Conservation (phyloP, 2,329 filamentous ascomycete genomes). For the Ramularia collo-cygni region DNA sequence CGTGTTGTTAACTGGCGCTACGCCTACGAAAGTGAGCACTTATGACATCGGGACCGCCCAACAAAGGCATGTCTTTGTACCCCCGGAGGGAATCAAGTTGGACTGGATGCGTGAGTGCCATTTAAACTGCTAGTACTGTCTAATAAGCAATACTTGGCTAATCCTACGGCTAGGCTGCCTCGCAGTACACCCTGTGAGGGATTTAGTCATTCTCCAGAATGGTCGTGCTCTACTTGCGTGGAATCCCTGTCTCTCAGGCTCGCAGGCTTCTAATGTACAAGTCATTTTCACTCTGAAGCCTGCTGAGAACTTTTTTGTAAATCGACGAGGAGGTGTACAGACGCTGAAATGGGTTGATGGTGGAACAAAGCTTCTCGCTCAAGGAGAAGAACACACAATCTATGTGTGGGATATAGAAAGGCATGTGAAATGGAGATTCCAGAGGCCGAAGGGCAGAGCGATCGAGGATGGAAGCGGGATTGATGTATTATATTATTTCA, state of each 20-base stretch:
- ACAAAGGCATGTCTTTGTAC: no score
- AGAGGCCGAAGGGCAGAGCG: constrained; percentile 5
- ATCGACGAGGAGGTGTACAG: constrained; percentile 5
- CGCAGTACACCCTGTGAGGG: no score
- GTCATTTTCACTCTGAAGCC: constrained; percentile 2
- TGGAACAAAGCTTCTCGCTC: constrained; percentile 1
- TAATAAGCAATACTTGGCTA: no score
- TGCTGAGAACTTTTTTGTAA: not conserved
- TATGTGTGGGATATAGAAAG: constrained; percentile 8
- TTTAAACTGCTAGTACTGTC: no score
- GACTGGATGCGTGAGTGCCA: constrained; percentile 1
- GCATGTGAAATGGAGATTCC: constrained; percentile 10
- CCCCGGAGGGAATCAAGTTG: no score
- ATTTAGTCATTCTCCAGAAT: constrained; percentile 4
- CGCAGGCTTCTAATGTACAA: constrained; percentile 3
- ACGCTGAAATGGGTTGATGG: constrained; percentile 5
- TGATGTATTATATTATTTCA: no score
- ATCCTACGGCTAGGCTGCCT: no score
- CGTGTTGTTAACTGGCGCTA: constrained; percentile 9
- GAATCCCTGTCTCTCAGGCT: constrained; percentile 1
- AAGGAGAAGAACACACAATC: constrained; percentile 6
- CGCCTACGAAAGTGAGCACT: constrained; percentile 4
- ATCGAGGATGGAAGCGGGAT: no score
- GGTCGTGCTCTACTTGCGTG: constrained; percentile 3
- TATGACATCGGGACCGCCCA: constrained; percentile 2